These are phyloP conservation scores for Achaetomium macrosporum DNA, from an alignment of 2,329 filamentous ascomycete genomes.

Conservation along the genomic window DNA sequence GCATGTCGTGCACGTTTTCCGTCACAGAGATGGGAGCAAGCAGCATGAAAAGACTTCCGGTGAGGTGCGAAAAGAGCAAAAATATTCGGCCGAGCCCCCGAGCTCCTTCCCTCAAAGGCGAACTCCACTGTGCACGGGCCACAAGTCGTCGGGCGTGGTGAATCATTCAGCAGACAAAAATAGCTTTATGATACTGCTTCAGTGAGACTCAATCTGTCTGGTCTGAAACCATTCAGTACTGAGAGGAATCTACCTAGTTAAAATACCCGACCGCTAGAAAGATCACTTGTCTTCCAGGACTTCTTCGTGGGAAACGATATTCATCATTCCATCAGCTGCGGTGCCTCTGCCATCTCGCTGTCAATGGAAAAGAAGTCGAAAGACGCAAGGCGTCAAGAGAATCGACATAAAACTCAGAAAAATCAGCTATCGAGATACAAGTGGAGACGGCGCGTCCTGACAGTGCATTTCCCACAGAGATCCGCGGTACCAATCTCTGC, in stretches of 20 bases:
- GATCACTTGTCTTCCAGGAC: not conserved
- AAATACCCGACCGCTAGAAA: not conserved
- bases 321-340: not conserved
- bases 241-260: conserved; percentile 12
- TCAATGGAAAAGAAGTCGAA: not conserved
- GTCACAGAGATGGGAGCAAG: too few relatives aligned
- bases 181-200: not conserved
- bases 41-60: not conserved
- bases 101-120: not conserved
- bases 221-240: not conserved
- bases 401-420: conserved; percentile 3
- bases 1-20: not conserved
- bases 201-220: not conserved
- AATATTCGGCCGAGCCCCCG: not conserved
- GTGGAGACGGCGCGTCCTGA: conserved; percentile 7
- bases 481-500: conserved; percentile 6
- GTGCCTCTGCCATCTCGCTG: too few relatives aligned
- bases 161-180: too few relatives aligned
- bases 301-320: not conserved
- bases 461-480: not conserved
- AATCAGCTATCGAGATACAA: conserved; percentile 17
- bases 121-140: not conserved
- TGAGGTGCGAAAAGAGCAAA: not conserved
- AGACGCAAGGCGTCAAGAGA: not conserved
- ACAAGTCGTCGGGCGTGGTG: not conserved